Percentiles rank a stretch among this genome's conserved stretches.
phyloP scores from a whole-genome alignment of 495 filamentous ascomycete species.

The Diplogelasinospora grovesii region DNA sequence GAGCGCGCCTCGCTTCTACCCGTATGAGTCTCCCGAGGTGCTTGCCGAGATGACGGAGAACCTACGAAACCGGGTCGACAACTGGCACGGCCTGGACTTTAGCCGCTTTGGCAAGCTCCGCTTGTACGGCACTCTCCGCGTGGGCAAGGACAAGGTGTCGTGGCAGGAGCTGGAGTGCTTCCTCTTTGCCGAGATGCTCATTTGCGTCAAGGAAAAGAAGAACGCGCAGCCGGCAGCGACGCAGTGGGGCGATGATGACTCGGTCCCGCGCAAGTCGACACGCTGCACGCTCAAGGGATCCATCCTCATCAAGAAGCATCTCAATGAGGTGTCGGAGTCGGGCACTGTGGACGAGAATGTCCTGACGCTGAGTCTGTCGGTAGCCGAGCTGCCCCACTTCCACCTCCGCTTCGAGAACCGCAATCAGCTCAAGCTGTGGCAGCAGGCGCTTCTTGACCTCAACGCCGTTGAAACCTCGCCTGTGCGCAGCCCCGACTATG shows the following conservation, averaged over 20 bases:
- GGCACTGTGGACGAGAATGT: slow-evolving; percentile 66
- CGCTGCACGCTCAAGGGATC: slow-evolving; percentile 93
- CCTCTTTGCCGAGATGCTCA: slow-evolving; percentile 97
- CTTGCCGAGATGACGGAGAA: slow-evolving; percentile 83
- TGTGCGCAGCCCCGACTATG: slow-evolving; percentile 63
- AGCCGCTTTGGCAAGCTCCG: slow-evolving; percentile 88
- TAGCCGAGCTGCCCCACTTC: slow-evolving; percentile 93
- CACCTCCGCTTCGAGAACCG: slow-evolving; percentile 86
- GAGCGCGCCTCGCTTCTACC: slow-evolving; percentile 48
- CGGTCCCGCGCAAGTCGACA: slow-evolving; percentile 55
- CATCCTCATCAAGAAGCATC: slow-evolving; percentile 96
- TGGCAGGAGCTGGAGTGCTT: slow-evolving; percentile 99
- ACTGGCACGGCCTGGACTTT: slow-evolving; percentile 99
- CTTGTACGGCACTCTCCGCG: slow-evolving; percentile 82
- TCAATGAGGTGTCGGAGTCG: slow-evolving; percentile 77
- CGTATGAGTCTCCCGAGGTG: slow-evolving; percentile 57
- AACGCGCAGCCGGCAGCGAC: slow-evolving; percentile 31
- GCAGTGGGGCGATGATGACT: slow-evolving; percentile 57
- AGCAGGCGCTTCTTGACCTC: slow-evolving; percentile 77
- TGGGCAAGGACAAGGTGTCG: slow-evolving; percentile 92
- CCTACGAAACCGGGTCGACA: slow-evolving; percentile 79
- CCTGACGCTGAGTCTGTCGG: slow-evolving; percentile 84
- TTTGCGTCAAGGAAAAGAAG: slow-evolving; percentile 98
- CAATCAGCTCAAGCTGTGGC: slow-evolving; percentile 84
- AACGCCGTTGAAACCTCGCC: slow-evolving; percentile 58